phyloP scores from a whole-genome alignment of 2,329 filamentous ascomycete species.

The Neurospora sp. region DNA sequence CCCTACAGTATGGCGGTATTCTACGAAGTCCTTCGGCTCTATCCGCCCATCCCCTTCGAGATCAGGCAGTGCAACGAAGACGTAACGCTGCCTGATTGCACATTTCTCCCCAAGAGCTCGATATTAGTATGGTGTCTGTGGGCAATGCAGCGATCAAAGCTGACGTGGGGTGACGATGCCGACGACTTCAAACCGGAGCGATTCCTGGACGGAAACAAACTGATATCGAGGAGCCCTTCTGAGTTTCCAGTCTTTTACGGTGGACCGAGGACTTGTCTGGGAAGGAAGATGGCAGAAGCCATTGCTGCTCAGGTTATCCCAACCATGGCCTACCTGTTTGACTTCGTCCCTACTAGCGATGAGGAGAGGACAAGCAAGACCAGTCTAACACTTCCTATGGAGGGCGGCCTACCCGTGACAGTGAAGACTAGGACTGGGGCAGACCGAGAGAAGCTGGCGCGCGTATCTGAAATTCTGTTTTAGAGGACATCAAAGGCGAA shows the following conservation, averaged over 20 bases:
- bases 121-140: slow-evolving; percentile 55
- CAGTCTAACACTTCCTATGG: slow-evolving; percentile 55
- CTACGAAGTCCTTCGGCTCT: slow-evolving; percentile 51
- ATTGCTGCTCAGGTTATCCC: slow-evolving; percentile 48
- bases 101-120: slow-evolving; percentile 40
- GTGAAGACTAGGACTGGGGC: slow-evolving; percentile 20
- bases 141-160: slow-evolving; percentile 49
- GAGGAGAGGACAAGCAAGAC: slow-evolving; percentile 44
- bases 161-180: slow-evolving; percentile 47
- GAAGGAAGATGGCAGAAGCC: slow-evolving; percentile 54
- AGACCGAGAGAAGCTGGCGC: not conserved
- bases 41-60: slow-evolving; percentile 56
- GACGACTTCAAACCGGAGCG: slow-evolving; percentile 45
- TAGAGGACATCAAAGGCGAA: not conserved
- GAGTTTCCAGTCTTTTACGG: slow-evolving; percentile 59
- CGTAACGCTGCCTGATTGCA: slow-evolving; percentile 50
- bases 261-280: slow-evolving; percentile 49
- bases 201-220: slow-evolving; percentile 36
- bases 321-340: slow-evolving; percentile 37
- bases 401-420: slow-evolving; percentile 44
- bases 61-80: slow-evolving; percentile 47
- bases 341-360: slow-evolving; percentile 35
- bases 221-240: slow-evolving; percentile 35
- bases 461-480: not conserved
- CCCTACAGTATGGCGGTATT: slow-evolving; percentile 53